Conservation (phyloP, 2,329 filamentous ascomycete species). For the Fusarium tjaetaba region DNA sequence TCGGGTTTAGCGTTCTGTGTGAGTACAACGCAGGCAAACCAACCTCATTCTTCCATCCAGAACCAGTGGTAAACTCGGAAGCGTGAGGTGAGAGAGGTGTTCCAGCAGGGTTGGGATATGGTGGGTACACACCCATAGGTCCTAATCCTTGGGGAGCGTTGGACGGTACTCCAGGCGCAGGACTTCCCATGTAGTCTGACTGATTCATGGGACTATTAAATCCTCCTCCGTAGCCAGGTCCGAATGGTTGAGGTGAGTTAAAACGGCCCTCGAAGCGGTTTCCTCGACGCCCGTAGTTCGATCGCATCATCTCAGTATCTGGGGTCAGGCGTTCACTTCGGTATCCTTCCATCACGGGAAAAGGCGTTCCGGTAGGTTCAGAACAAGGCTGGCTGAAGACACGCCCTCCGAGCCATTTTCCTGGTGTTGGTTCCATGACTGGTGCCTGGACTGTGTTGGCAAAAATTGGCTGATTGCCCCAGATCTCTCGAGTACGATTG, state of each 20-base stretch:
- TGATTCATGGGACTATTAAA: constrained; percentile 49
- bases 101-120: constrained; percentile 66
- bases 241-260: constrained; percentile 48
- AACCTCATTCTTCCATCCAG: constrained; percentile 66
- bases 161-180: constrained; percentile 48
- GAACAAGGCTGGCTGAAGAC: constrained; percentile 51
- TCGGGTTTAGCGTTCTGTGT: constrained; percentile 22
- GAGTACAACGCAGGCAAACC: constrained; percentile 32
- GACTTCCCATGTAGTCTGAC: constrained; percentile 50
- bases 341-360: constrained; percentile 52
- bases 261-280: constrained; percentile 60
- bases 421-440: constrained; percentile 49
- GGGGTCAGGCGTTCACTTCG: constrained; percentile 59
- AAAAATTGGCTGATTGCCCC: constrained; percentile 61
- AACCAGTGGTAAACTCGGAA: constrained; percentile 74
- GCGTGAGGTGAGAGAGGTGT: constrained; percentile 78
- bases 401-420: constrained; percentile 58
- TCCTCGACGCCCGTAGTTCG: constrained; percentile 55
- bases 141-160: constrained; percentile 49
- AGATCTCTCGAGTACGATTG: constrained; percentile 65
- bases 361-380: constrained; percentile 51
- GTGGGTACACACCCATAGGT: constrained; percentile 52
- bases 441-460: constrained; percentile 48
- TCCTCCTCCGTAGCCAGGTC: constrained; percentile 49
- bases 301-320: constrained; percentile 60